Base-by-base conservation (phyloP, 2,329 filamentous ascomycete species). In the Pochonia chlamydosporia region DNA sequence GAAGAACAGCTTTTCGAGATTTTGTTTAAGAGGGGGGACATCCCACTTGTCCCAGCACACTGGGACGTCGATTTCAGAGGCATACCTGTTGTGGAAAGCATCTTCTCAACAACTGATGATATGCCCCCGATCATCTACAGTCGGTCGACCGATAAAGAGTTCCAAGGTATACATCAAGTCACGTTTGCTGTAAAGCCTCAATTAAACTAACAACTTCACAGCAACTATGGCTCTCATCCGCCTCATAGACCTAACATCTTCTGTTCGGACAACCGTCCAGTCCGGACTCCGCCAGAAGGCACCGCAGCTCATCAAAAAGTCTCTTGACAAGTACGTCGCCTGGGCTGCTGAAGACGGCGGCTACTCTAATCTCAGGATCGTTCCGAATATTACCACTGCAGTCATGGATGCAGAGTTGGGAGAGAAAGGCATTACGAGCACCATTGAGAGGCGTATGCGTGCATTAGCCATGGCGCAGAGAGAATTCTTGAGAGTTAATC, bases 1-100 rank as follows among this genome's bases (percentile, higher is more conserved):
- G 78, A 79, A 53, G 67, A 70, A 25, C 58, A 54, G 2, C 61
- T 73, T 26, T 73, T 72, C 46, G 66, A 70, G 54, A 63, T 69
- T 31, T 52, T 73, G 2, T 73, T 64, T 49, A 58, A 66, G 52
- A 56, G 70, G n/a, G 63, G 70, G 49, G 63, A 69, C 47, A 58
- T 67, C 3, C 64, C 70, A 2, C 61, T 73, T 25, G 52, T 73
- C 10, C 70, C 70, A 2, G 48, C 57, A 4, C 63, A 68, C 25
- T 73, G 70, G 70, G 57, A 61, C 13, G 54, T 69, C 13, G 68
- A 71, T 44, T 63, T 72, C n/a, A 54, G 65, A 7, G 65, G 61
- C 1, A 60, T 73, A 1, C 69, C 69, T 10, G 62, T 72, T 23
- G 61, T 62, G 1, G 65, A 66, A 13, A 51, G 55, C 6, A 53